A percentile compares a stretch with the other conserved stretches of the same genome.
Conservation (phyloP, 352 stramenopile species). For the Globisporangium nunn region DNA sequence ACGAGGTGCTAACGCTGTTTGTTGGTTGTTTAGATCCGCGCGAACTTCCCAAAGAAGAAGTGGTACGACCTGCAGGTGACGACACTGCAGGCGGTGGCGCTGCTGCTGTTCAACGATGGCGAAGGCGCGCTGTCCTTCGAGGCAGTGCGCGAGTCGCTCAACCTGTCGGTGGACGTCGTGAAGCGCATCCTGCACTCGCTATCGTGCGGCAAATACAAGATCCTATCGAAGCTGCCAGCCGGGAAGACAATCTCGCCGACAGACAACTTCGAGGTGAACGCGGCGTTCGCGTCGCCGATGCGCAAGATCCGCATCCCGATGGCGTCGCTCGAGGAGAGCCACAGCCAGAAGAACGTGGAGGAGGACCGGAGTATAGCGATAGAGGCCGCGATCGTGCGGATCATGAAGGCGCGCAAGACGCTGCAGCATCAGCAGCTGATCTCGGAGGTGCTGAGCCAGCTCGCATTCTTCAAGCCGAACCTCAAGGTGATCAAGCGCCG, state of each 20-base stretch:
- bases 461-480: constrained; percentile 98
- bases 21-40: constrained; percentile 34
- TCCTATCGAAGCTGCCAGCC: constrained; percentile 91
- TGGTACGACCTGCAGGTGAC: constrained; percentile 97
- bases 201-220: constrained; percentile 98
- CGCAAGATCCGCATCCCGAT: constrained; percentile 98
- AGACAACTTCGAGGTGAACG: constrained; percentile 94
- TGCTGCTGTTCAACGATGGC: constrained; percentile 94
- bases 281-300: constrained; percentile 92
- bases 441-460: constrained; percentile 96
- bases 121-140: constrained; percentile 86
- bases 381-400: constrained; percentile 98
- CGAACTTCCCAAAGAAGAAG: constrained; percentile 83
- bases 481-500: constrained; percentile 96
- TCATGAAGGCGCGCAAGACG: constrained; percentile 99
- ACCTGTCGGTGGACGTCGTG: constrained; percentile 93
- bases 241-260: constrained; percentile 93
- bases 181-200: constrained; percentile 98
- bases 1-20: background rate
- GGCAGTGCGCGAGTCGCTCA: constrained; percentile 89
- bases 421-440: constrained; percentile 97
- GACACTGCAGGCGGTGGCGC: constrained; percentile 94
- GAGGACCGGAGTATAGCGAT: constrained; percentile 96
- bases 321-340: constrained; percentile 96
- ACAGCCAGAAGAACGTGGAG: constrained; percentile 98